Evolutionary conservation across 306 rosid species (phyloP).

Genomic region (Cucurbita moschata): DNA sequence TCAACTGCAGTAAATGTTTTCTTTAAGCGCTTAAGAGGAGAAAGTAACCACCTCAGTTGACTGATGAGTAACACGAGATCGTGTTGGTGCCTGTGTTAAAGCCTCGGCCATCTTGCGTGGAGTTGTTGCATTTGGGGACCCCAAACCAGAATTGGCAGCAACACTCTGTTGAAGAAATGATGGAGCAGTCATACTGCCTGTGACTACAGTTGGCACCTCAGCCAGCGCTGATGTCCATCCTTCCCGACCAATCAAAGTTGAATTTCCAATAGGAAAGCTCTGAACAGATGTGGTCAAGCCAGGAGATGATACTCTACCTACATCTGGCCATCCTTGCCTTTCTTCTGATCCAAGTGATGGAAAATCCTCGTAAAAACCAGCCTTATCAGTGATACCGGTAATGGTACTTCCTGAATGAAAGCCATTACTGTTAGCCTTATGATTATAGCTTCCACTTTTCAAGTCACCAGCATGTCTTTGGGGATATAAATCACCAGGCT

Average conservation of each 20-base stretch:
- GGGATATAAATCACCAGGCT: slow-evolving; percentile 39
- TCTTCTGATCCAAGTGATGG: slow-evolving; percentile 94
- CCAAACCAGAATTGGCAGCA: slow-evolving; percentile 30
- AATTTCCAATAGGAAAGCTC: slow-evolving; percentile 53
- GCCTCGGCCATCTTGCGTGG: slow-evolving; percentile 99
- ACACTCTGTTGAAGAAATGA: slow-evolving; percentile 38
- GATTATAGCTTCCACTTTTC: slow-evolving; percentile 32
- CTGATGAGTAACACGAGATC: slow-evolving; percentile 57
- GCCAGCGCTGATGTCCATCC: slow-evolving; percentile 96
- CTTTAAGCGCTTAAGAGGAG: background rate
- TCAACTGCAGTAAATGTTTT: background rate
- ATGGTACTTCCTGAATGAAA: slow-evolving; percentile 41
- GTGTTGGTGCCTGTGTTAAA: slow-evolving; percentile 68
- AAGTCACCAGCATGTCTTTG: slow-evolving; percentile 34
- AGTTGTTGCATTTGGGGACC: slow-evolving; percentile 33
- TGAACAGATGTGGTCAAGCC: slow-evolving; percentile 64
- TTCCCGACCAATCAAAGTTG: slow-evolving; percentile 79
- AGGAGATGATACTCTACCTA: slow-evolving; percentile 72
- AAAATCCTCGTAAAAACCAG: slow-evolving; percentile 81
- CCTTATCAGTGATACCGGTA: slow-evolving; percentile 48
- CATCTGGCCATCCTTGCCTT: slow-evolving; percentile 50
- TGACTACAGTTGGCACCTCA: slow-evolving; percentile 56
- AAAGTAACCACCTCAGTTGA: slow-evolving; percentile 22
- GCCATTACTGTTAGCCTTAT: slow-evolving; percentile 37
- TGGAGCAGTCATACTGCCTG: slow-evolving; percentile 49